Conservation (phyloP, 306 rosid genomes). For the Boehmeria nivea region DNA sequence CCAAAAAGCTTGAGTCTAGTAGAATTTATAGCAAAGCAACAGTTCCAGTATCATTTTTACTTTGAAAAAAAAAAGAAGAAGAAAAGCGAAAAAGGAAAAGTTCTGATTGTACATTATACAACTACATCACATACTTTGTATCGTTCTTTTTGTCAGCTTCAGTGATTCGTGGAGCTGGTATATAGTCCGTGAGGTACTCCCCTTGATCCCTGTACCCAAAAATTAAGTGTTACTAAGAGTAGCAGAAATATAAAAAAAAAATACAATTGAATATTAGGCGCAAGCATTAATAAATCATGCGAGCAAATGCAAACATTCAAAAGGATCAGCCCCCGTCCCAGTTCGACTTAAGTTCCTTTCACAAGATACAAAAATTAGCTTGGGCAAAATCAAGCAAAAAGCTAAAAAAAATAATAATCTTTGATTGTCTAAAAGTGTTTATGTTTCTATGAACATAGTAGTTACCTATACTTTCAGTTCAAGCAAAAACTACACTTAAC, state of each 20-base stretch:
- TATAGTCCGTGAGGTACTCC: conserved; percentile 84
- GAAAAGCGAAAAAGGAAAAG: neutral
- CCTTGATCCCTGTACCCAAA: conserved; percentile 56
- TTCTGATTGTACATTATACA: conserved; percentile 11
- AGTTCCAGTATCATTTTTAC: neutral
- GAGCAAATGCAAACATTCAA: too few species aligned
- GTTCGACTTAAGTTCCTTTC: too few species aligned
- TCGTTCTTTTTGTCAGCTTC: conserved; percentile 92
- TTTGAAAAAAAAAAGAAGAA: neutral
- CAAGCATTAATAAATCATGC: too few species aligned
- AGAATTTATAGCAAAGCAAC: neutral
- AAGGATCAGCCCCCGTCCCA: too few species aligned
- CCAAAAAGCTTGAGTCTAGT: neutral
- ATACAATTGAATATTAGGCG: too few species aligned
- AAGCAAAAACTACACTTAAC: too few species aligned
- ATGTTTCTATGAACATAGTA: too few species aligned
- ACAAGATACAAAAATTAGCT: too few species aligned
- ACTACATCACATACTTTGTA: conserved; percentile 46
- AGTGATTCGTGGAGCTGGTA: conserved; percentile 83
- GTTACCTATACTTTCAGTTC: neutral
- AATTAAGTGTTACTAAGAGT: conserved; percentile 7
- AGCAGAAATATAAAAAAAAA: too few species aligned
- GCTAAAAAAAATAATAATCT: too few species aligned
- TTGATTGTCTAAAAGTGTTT: too few species aligned
- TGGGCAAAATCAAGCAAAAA: too few species aligned